Base-by-base conservation (phyloP, 2,329 filamentous ascomycete genomes). In the Biscogniauxia sp. region DNA sequence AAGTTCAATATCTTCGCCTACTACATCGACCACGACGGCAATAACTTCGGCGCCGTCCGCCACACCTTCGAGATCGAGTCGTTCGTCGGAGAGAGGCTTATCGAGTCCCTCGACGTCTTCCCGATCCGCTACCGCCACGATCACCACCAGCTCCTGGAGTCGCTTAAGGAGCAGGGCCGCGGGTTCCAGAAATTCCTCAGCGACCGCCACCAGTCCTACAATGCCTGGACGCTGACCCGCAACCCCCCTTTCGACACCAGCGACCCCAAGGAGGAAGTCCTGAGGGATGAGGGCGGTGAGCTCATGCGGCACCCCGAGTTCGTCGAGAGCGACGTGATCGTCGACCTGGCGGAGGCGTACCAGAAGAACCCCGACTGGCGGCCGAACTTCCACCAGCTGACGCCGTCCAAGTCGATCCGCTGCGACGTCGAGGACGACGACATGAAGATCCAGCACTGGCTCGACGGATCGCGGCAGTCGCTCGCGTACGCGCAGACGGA, bases 11-110 rank as follows among this genome's bases (percentile, higher is more conserved):
- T 78, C 50, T 75, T 69, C 1, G 73, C 75, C 8, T 79, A 79
- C 61, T 78, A 79, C 64, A 75, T 80, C 45, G 77, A 80, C 54
- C 74, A 78, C 59, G 75, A 79, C 15, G 78, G 78, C 0, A 72
- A 67, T 13, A 63, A 67, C 8, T 79, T 74, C 53, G 76, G 77
- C 0, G 73, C 76, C 0, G 76, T 79, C 17, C 72, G 70, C 6
- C 73, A 74, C 56, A 71, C 68, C 41, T 78, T 80, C 37, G 68
- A 71, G 50, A 73, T 80, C 17, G 62, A 73, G 45, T 68, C 69
- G 0, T 80, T 77, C 55, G 66, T 69, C 0, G 77, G 78, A 52
- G 76, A 79, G 61, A 69, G 74, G 17, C 66, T 73, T 3, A 76
- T 79, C 51, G 68, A 73, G 19, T 74, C 72, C 0, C 71, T 79